phyloP scores from a whole-genome alignment of 1,284 basidiomycete species.

The Cutaneotrichosporon spelunceum region DNA sequence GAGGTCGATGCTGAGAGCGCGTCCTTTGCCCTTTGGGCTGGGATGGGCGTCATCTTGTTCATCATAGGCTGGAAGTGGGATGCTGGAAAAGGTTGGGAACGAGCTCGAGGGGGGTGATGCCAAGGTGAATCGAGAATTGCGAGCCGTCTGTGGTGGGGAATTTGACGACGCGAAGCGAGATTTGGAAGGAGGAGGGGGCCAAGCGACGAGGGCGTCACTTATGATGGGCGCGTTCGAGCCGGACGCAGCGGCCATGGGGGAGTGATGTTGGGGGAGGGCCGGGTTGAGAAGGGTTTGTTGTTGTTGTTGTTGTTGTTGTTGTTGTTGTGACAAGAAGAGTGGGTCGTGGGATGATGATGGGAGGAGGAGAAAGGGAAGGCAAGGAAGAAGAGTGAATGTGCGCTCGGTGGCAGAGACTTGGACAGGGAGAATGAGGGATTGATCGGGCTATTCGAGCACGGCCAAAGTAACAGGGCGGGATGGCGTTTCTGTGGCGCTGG shows the following conservation, averaged over 20 bases:
- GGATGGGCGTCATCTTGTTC: slow-evolving; percentile 8
- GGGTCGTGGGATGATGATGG: not conserved
- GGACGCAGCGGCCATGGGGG: slow-evolving; percentile 16
- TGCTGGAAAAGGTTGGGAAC: not conserved
- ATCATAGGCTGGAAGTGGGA: slow-evolving; percentile 1
- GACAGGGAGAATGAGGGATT: not conserved
- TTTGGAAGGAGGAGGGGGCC: slow-evolving; percentile 36
- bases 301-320: not conserved
- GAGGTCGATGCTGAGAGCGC: not conserved
- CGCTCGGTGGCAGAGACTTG: not conserved
- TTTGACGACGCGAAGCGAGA: slow-evolving; percentile 25
- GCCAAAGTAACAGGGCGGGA: too few relatives aligned
- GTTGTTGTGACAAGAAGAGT: not conserved
- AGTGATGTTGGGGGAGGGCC: not conserved
- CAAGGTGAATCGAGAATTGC: slow-evolving; percentile 14
- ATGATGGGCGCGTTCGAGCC: slow-evolving; percentile 46
- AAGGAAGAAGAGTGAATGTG: not conserved
- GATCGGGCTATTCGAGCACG: too few relatives aligned
- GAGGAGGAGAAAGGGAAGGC: not conserved
- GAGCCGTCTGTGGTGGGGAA: slow-evolving; percentile 28
- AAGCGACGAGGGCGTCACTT: slow-evolving; percentile 43
- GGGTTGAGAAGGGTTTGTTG: not conserved
- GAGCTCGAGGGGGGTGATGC: not conserved
- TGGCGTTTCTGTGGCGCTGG: too few relatives aligned
- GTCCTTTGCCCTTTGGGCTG: slow-evolving; percentile 10